Percentiles rank a stretch among this genome's conserved stretches.
Conservation (phyloP, 352 stramenopile species). For the Salisapilia sapeloensis region DNA sequence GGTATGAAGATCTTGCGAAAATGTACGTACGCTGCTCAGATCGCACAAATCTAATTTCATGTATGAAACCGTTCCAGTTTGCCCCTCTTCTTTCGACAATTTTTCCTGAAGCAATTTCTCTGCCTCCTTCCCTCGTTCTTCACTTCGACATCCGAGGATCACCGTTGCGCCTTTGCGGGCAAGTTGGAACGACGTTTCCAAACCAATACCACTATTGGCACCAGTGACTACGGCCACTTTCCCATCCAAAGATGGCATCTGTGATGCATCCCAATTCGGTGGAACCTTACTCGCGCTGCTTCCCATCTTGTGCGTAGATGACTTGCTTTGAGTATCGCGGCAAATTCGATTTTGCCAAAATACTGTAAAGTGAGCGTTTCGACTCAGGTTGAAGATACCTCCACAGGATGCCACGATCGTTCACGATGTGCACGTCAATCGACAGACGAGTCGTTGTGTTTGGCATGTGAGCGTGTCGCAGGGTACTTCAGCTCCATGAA, state of each 20-base stretch:
- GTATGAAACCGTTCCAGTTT: slow-evolving; percentile 4
- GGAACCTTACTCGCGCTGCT: slow-evolving; percentile 1
- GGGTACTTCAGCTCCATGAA: too few species aligned
- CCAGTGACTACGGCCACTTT: slow-evolving; percentile 17
- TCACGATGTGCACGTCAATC: too few species aligned
- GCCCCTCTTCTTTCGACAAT: too few species aligned
- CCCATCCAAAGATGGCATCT: slow-evolving; percentile 8
- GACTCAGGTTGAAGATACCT: too few species aligned
- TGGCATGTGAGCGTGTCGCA: too few species aligned
- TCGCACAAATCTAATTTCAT: slow-evolving; percentile 7
- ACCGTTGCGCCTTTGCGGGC: slow-evolving; percentile 13
- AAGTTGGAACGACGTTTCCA: slow-evolving; percentile 14
- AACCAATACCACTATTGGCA: slow-evolving; percentile 21
- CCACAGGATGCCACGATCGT: too few species aligned
- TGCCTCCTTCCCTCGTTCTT: slow-evolving; percentile 8
- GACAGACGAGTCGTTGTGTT: too few species aligned
- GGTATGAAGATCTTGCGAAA: slow-evolving; percentile 5
- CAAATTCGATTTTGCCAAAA: too few species aligned
- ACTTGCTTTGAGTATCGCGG: too few species aligned
- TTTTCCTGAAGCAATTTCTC: slow-evolving; percentile 10
- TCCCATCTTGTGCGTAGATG: too few species aligned
- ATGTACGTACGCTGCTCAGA: slow-evolving; percentile 6
- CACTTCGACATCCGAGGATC: slow-evolving; percentile 17
- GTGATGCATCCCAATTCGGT: slow-evolving; percentile 7
- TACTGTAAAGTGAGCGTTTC: too few species aligned